Base-by-base conservation (phyloP, 2,329 filamentous ascomycete species). In the Fusarium sp. region DNA sequence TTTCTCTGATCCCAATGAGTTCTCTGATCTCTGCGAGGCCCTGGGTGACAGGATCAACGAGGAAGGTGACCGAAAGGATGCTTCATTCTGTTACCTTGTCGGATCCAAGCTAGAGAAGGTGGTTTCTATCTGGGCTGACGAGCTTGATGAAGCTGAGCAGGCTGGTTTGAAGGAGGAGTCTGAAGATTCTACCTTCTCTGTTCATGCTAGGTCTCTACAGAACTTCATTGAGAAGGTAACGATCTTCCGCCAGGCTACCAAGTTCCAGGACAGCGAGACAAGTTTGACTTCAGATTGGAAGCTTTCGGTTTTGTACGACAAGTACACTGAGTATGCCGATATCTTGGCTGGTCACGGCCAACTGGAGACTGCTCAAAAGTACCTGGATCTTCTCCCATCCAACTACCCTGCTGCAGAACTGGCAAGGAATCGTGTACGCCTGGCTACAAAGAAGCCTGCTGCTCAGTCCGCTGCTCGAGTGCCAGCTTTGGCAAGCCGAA, bases 61-160 rank as follows among this genome's bases (percentile, higher is more conserved):
- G 75, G 82, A 83, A n/a, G 87, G 87, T 21, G 86, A 89, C 38
- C 87, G 93, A 65, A 95, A 97, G 77, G 93, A 99, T 78, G 96
- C 96, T 32, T 94, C 93, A 1, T 97, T 99, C 86, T 99, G 96
- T 80, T 99, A 94, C 79, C 83, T 99, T 63, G 94, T 95, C 43
- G 95, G 96, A 61, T 97, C 95, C 19, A 98, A 97, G 81, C 85
- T 99, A 6, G 95, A 99, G 79, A 99, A 99, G 86, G 95, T 98
- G 23, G 92, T 98, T 44, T 86, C 86, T 34, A 97, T 98, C 75
- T 99, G 96, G 96, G 90, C 95, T 53, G 85, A 91, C 49, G 94
- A 98, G 79, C 87, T 98, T 17, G 87, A 93, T 69, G 94, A 98
- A 79, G 87, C 89, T 23, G 94, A 97, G 78, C 88, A 91, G 72